These are phyloP conservation scores for Hygrophorus pudorinus DNA, from an alignment of 768 basidiomycete species.

Conservation along the genomic window DNA sequence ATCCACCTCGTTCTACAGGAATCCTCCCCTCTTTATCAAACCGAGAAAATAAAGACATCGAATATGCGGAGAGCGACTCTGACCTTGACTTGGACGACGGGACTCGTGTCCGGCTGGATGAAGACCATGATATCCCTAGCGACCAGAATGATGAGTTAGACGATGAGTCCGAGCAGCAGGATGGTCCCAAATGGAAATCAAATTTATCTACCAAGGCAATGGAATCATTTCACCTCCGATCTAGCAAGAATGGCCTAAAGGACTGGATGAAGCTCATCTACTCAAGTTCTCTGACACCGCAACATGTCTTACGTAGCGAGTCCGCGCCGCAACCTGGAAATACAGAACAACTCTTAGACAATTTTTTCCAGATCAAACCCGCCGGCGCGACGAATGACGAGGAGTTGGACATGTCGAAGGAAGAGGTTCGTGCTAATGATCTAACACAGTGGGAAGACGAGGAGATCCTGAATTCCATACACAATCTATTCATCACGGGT, in stretches of 20 bases:
- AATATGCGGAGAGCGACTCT: conserved; percentile 75
- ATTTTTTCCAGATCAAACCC: conserved; percentile 59
- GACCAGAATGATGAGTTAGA: conserved; percentile 39
- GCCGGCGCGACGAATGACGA: conserved; percentile 31
- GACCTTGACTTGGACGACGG: conserved; percentile 47
- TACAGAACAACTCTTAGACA: conserved; percentile 31
- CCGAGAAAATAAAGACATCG: conserved; percentile 33
- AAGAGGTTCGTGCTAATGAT: conserved; percentile 33
- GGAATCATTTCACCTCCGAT: conserved; percentile 29
- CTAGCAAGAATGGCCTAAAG: conserved; percentile 31
- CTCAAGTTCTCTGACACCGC: conserved; percentile 52
- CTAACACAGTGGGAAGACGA: conserved; percentile 79
- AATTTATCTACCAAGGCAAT: conserved; percentile 45
- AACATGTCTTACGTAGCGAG: conserved; percentile 47
- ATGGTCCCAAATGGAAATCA: conserved; percentile 62
- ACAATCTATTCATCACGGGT: conserved; percentile 86
- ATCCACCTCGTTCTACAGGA: conserved; percentile 21
- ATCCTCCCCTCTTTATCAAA: conserved; percentile 26
- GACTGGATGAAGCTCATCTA: conserved; percentile 89
- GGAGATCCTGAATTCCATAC: conserved; percentile 75
- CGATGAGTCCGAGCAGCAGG: conserved; percentile 34
- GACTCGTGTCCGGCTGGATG: conserved; percentile 4
- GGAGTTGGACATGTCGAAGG: conserved; percentile 63
- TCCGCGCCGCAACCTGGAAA: conserved; percentile 10
- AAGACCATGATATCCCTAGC: conserved; percentile 19